Evolutionary conservation across 192 early-diverging fungal genomes (phyloP).

Genomic region (Endogone sp.): DNA sequence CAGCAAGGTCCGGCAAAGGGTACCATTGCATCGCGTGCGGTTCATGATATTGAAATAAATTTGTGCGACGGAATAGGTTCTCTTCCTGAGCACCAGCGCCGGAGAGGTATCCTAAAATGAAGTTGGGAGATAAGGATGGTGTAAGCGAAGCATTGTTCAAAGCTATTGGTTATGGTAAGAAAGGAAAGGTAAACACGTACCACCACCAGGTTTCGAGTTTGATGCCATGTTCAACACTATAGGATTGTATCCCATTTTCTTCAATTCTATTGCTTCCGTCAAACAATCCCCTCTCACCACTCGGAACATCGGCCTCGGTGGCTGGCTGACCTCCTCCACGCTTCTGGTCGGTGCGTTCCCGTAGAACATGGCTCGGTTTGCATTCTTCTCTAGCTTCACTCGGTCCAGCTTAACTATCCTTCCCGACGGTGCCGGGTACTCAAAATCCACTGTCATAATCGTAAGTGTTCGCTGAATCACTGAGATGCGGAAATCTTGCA

Average conservation of each 20-base stretch:
- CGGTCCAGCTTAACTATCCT: neutral
- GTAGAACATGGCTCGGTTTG: neutral
- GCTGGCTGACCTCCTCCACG: neutral
- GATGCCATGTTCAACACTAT: slow-evolving; percentile 42
- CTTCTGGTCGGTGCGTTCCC: neutral
- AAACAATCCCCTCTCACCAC: slow-evolving; percentile 30
- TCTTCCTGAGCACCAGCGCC: slow-evolving; percentile 39
- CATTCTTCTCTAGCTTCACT: neutral
- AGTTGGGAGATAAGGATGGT: neutral
- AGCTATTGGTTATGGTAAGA: neutral
- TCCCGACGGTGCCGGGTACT: neutral
- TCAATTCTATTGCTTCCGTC: slow-evolving; percentile 28
- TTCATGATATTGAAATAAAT: slow-evolving; percentile 38
- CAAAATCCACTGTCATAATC: neutral
- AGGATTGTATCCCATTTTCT: slow-evolving; percentile 31
- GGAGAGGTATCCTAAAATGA: slow-evolving; percentile 20
- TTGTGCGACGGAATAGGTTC: slow-evolving; percentile 36
- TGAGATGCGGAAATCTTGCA: neutral
- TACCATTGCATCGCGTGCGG: slow-evolving; percentile 31
- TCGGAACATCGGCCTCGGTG: slow-evolving; percentile 17
- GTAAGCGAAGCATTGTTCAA: too few species aligned
- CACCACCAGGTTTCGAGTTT: slow-evolving; percentile 31
- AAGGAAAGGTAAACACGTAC: slow-evolving; percentile 8
- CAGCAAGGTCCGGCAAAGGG: slow-evolving; percentile 31
- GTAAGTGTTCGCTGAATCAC: neutral